Evolutionary conservation across 805 yeast species (phyloP), one percentile per base, ranked within the genome.

Genomic region (Kodamaea neixiangensis): DNA sequence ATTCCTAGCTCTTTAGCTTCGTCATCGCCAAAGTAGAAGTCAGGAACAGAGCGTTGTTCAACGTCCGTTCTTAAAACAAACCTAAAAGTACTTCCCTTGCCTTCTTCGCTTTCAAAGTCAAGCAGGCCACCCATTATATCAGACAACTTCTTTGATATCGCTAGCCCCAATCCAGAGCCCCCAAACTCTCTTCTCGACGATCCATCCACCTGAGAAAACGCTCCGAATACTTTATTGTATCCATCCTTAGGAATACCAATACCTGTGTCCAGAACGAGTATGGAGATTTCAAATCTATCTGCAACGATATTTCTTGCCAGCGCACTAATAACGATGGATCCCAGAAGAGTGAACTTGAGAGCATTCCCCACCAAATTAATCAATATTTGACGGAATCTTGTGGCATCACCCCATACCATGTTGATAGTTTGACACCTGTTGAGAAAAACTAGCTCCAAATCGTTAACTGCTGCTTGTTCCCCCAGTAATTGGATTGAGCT

Each of bases 201-300:
- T 2, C 81, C 81, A 58, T 79, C 84, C n/a, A 78, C 82, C 62
- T 80, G 84, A 39, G 79, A 73, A 55, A 79, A 79, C 3, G 81
- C 81, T 5, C 79, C 74, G 58, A 79, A 79, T 3, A 79, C 75
- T 60, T 75, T 77, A 39, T 65, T 61, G n/a, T 70, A 60, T 4
- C 79, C 69, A 42, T 64, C 70, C 33, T 65, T 64, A 2, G 81
- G 79, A 29, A 80, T 79, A 1, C 84, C 84, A 45, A 79, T 79
- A 6, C 84, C 85, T 0, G 83, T 75, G 54, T 80, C 84, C 31
- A 69, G 63, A 13, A 79, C 81, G 1, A 65, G 55, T 3, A 79
- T 59, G 5, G 55, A 55, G 46, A 78, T 63, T 47, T 75, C 78
- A 44, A 68, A 73, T 14, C 79, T 57, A 38, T 66, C 60, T 2